phyloP scores from a whole-genome alignment of 2,329 filamentous ascomycete species.

The Magnaporthiopsis poae region DNA sequence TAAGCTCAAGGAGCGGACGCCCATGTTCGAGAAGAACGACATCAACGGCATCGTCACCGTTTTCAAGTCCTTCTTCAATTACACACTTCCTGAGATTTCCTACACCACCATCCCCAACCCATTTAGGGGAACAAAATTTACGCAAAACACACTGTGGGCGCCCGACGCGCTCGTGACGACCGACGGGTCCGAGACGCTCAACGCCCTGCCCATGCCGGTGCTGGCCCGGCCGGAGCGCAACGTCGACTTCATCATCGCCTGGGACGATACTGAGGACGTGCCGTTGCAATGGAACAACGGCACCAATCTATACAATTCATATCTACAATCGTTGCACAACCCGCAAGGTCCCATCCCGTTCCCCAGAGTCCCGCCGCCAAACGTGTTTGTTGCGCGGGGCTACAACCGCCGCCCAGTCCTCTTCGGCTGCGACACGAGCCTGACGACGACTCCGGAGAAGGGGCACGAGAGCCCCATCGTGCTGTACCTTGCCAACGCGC shows the following conservation, averaged over 20 bases:
- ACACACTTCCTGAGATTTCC: background rate
- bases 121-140: background rate
- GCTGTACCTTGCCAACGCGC: background rate
- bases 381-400: background rate
- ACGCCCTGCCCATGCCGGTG: background rate
- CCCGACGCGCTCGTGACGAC: background rate
- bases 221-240: background rate
- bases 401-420: background rate
- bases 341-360: background rate
- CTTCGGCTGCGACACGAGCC: background rate
- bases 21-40: background rate
- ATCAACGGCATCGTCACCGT: background rate
- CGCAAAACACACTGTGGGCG: background rate
- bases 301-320: background rate
- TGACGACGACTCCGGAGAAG: background rate
- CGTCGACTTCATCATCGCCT: background rate
- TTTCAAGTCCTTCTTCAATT: background rate
- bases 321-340: background rate
- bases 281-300: background rate
- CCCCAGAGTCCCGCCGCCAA: background rate
- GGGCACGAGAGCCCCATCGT: background rate
- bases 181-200: slow-evolving; percentile 3
- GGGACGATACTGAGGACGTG: background rate
- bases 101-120: background rate
- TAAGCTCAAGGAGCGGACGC: background rate